phyloP scores from a whole-genome alignment of 352 stramenopile genomes.

The Blastocystis sp. region DNA sequence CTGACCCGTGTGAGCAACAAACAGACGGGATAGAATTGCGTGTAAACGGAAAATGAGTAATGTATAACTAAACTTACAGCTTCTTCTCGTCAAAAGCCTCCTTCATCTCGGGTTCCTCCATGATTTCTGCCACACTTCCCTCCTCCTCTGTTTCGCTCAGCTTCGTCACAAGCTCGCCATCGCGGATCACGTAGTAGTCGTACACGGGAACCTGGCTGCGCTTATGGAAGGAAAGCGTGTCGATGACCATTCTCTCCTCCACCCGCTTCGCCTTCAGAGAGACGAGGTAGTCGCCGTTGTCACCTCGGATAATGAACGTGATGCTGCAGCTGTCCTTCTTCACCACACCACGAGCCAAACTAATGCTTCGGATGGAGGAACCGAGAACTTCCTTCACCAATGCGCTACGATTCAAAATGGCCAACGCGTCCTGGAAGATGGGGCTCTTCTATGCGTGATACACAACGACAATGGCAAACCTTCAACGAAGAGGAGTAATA shows the following conservation, averaged over 20 bases:
- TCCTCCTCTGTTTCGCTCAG: background rate
- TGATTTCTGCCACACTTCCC: background rate
- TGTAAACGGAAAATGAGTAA: background rate
- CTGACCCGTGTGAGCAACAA: background rate
- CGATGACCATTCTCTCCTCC: background rate
- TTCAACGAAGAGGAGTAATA: conserved; percentile 39
- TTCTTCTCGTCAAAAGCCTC: background rate
- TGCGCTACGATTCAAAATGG: conserved; percentile 20
- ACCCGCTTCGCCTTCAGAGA: background rate
- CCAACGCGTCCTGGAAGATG: conserved; percentile 41
- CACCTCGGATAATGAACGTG: conserved; percentile 36
- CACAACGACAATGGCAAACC: background rate
- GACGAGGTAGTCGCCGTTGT: conserved; percentile 40
- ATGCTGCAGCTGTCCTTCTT: background rate
- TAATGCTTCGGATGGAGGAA: background rate
- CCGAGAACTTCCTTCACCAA: background rate
- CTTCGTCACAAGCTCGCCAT: background rate
- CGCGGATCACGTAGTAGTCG: conserved; percentile 41
- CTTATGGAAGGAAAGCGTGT: conserved; percentile 38
- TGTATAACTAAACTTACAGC: background rate
- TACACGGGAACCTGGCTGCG: background rate
- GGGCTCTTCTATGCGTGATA: conserved; percentile 31
- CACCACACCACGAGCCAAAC: conserved; percentile 23
- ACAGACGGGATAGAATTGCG: background rate
- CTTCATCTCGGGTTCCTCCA: conserved; percentile 2